A percentile compares a stretch with the other conserved stretches of the same genome.
These are phyloP conservation scores for Casaregolazyma suthepensis DNA, from an alignment of 1,139 yeast genomes.

Conservation along the genomic window DNA sequence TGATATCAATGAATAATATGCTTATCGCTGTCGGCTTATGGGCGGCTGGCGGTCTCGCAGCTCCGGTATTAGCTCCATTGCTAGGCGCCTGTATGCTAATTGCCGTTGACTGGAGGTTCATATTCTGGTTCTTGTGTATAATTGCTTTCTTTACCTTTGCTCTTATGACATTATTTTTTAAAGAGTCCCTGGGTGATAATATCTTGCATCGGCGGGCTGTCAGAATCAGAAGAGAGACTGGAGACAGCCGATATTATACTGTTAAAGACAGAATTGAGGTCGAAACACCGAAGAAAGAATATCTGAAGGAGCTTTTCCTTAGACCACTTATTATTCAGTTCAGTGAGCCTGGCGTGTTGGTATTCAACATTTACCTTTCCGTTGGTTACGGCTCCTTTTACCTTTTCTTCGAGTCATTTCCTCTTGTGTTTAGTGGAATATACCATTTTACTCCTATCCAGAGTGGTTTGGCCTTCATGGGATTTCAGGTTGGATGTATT, in stretches of 20 bases:
- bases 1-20: constrained; percentile 18
- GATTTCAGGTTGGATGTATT: constrained; percentile 42
- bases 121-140: constrained; percentile 42
- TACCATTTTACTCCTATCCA: constrained; percentile 45
- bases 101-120: constrained; percentile 35
- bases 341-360: constrained; percentile 33
- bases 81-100: constrained; percentile 52
- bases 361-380: constrained; percentile 43
- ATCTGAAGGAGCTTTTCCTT: constrained; percentile 41
- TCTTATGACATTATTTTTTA: constrained; percentile 37
- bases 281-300: background rate
- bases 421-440: constrained; percentile 44
- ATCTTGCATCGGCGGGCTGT: constrained; percentile 44
- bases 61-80: constrained; percentile 62
- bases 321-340: constrained; percentile 38
- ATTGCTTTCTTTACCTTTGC: constrained; percentile 36
- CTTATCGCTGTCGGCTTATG: constrained; percentile 37
- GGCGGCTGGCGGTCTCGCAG: constrained; percentile 51
- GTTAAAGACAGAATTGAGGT: constrained; percentile 18
- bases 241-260: constrained; percentile 37
- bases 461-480: constrained; percentile 43
- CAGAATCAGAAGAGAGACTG: constrained; percentile 43
- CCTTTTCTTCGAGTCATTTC: constrained; percentile 58
- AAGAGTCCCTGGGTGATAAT: constrained; percentile 47
- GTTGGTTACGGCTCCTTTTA: constrained; percentile 50